Base-by-base conservation (phyloP, 306 rosid species). In the Crotalaria pallida region DNA sequence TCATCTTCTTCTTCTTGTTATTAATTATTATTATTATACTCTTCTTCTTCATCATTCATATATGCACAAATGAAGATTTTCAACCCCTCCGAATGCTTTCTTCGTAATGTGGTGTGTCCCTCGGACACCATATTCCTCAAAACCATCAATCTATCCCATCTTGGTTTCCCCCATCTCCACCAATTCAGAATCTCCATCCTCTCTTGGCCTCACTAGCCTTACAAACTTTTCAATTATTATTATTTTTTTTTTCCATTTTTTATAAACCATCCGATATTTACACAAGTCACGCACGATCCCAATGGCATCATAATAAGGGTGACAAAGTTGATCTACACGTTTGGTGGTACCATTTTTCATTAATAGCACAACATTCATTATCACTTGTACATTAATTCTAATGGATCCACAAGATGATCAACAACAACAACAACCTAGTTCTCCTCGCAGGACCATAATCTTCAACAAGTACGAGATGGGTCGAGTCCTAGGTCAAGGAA, bases 391-490 rank as follows among this genome's bases (percentile, higher is more conserved):
- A 36, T 7, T 9, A 36, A 7, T 48, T 49, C 49, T 29, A 18
- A 82, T 79, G 88, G 84, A 62, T 17, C 74, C 58, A 18, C 13
- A 19, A n/a, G n/a, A n/a, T n/a, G n/a, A n/a, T n/a, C 16, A 9
- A 2, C 56, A 52, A 8, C 22, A 10, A 26, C 43, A n/a, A 15
- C 6, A 12, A 34, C 7, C 27, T 8, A 13, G 10, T 29, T 16
- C 36, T 2, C 12, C 50, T 1, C n/a, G n/a, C n/a, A 75, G 85
- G 31, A 83, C 60, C 71, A 71, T 84, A 50, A 67, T 92, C 10
- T 89, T 89, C 59, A 19, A 81, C 61, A 92, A 92, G 60, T 92
- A 89, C 58, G 98, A 89, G 78, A 84, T 84, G 92, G 96, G 98
- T 4, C 80, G 87, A 26, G 63, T 81, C 0, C 58, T 92, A 7